Evolutionary conservation across 495 filamentous ascomycete species (phyloP).

Genomic region (Penicillium arizonense): DNA sequence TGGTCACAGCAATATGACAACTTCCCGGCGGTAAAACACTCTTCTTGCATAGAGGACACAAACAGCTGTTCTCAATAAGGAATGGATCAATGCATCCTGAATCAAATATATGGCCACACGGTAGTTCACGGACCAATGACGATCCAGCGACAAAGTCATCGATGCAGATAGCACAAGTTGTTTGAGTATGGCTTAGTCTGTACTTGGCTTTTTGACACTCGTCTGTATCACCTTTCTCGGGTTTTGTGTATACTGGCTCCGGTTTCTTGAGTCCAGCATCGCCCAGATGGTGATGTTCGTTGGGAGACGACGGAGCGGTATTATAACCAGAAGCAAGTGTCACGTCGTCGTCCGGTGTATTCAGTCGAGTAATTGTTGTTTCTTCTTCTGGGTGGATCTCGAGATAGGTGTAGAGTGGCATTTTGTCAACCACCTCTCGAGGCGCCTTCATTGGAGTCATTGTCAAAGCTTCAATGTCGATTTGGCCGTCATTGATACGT

Average conservation of each 20-base stretch:
- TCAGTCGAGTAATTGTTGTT: slow-evolving; percentile 9
- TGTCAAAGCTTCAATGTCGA: slow-evolving; percentile 77
- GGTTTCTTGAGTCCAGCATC: slow-evolving; percentile 14
- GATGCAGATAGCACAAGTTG: slow-evolving; percentile 81
- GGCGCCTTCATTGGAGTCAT: slow-evolving; percentile 76
- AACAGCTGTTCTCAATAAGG: slow-evolving; percentile 64
- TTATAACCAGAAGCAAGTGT: slow-evolving; percentile 8
- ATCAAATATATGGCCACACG: slow-evolving; percentile 90
- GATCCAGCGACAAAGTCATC: slow-evolving; percentile 68
- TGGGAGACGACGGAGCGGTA: neutral
- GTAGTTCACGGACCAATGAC: slow-evolving; percentile 76
- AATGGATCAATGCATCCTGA: slow-evolving; percentile 84
- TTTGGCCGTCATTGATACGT: slow-evolving; percentile 69
- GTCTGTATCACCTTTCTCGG: neutral
- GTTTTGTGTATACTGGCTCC: slow-evolving; percentile 17
- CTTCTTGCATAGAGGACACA: slow-evolving; percentile 87
- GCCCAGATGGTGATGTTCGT: neutral
- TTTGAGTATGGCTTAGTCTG: slow-evolving; percentile 37
- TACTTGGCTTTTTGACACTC: slow-evolving; percentile 6
- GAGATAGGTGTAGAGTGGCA: slow-evolving; percentile 74
- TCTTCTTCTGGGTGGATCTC: slow-evolving; percentile 30
- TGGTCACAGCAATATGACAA: slow-evolving; percentile 69
- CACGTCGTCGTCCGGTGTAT: slow-evolving; percentile 1
- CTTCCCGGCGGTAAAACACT: slow-evolving; percentile 66
- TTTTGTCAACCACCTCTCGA: slow-evolving; percentile 58